A percentile compares a stretch with the other conserved stretches of the same genome.
Conservation (phyloP, 2,329 filamentous ascomycete species). For the Pseudogymnoascus sp. region DNA sequence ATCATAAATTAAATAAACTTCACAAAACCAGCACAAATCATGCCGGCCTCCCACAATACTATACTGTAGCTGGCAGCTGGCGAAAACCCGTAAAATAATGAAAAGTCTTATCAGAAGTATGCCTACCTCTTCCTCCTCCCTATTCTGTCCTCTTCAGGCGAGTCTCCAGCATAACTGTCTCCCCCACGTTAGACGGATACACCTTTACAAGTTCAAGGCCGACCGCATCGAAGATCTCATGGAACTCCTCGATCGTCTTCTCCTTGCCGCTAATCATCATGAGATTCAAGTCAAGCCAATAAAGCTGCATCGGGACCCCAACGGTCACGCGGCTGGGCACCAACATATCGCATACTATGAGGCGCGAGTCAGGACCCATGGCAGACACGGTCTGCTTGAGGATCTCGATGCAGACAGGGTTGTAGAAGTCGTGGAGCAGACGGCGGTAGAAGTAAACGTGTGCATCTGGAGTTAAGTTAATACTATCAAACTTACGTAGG, state of each 20-base stretch:
- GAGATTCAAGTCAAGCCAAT: constrained; percentile 26
- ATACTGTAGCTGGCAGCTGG: neutral
- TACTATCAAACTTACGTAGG: neutral
- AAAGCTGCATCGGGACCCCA: constrained; percentile 23
- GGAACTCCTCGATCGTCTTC: constrained; percentile 25
- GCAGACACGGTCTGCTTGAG: constrained; percentile 22
- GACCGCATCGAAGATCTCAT: constrained; percentile 20
- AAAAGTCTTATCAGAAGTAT: neutral
- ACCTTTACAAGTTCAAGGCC: constrained; percentile 25
- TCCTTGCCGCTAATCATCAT: constrained; percentile 29
- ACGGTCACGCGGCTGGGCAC: constrained; percentile 21
- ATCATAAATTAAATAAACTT: neutral
- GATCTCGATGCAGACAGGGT: constrained; percentile 22
- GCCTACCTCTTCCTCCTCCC: neutral
- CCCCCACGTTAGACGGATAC: constrained; percentile 23
- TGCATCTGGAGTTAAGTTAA: constrained; percentile 19
- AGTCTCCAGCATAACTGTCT: constrained; percentile 30
- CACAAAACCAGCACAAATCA: neutral
- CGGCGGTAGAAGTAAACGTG: constrained; percentile 26
- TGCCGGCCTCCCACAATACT: neutral
- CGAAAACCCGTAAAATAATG: neutral
- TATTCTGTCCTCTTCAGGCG: constrained; percentile 19
- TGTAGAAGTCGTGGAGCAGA: constrained; percentile 24
- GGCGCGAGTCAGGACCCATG: constrained; percentile 20
- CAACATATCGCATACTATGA: constrained; percentile 24